Evolutionary conservation across 1,139 yeast species (phyloP).

Genomic region (Insectozyma bohioensis): DNA sequence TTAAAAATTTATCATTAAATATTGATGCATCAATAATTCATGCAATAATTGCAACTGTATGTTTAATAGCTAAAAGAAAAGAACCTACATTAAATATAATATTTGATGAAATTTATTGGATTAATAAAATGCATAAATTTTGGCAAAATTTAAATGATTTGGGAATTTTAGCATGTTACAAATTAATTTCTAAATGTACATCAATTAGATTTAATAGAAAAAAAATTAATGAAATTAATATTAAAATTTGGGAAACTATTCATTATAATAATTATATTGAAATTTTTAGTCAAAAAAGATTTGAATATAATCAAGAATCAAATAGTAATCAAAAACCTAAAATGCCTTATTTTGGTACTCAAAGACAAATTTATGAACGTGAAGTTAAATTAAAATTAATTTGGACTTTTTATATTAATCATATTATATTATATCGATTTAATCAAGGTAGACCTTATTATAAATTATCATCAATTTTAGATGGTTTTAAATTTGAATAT

Average conservation of each 20-base stretch:
- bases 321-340: background rate
- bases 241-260: slow-evolving; percentile 24
- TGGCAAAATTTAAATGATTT: slow-evolving; percentile 35
- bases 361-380: slow-evolving; percentile 33
- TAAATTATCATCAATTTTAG: slow-evolving; percentile 15
- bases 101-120: slow-evolving; percentile 40
- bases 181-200: slow-evolving; percentile 19
- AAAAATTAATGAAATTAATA: slow-evolving; percentile 15
- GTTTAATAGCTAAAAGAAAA: slow-evolving; percentile 24
- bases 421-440: slow-evolving; percentile 31
- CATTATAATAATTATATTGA: slow-evolving; percentile 24
- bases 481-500: slow-evolving; percentile 15
- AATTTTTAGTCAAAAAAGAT: slow-evolving; percentile 15
- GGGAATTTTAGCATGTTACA: slow-evolving; percentile 23
- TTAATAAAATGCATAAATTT: slow-evolving; percentile 31
- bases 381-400: slow-evolving; percentile 38
- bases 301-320: slow-evolving; percentile 10
- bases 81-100: slow-evolving; percentile 15
- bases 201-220: slow-evolving; percentile 15
- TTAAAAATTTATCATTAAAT: slow-evolving; percentile 31
- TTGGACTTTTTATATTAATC: slow-evolving; percentile 43
- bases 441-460: slow-evolving; percentile 42
- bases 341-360: slow-evolving; percentile 19
- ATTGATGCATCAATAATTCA: slow-evolving; percentile 44
- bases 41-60: slow-evolving; percentile 45